Evolutionary conservation across 169 alveolate species (phyloP), one percentile per base, ranked within the genome.

Genomic region (Cryptosporidium viatorum): DNA sequence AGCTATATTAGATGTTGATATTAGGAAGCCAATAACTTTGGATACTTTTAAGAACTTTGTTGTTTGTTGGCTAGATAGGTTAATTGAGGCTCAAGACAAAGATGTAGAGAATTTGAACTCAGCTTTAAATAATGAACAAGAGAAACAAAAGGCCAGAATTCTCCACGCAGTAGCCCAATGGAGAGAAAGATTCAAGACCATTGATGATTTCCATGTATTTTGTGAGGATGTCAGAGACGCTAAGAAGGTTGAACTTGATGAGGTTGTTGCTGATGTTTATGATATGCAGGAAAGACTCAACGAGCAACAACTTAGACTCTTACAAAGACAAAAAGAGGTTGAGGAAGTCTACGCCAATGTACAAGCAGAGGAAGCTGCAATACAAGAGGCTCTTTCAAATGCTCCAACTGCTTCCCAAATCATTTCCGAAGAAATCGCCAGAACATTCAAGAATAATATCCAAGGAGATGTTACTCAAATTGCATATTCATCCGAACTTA

Each of bases 281-380:
- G 89, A 80, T 8, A 80, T 80, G 89, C 89, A 80, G 29, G 89
- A 80, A 31, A 80, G 65, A 62, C 75, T 80, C 39, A 80, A 80
- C 26, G 89, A 80, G 70, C 89, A 80, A 29, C 89, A 80, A 33
- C 75, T 80, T 29, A 69, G 89, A n/a, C 41, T 80, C 51, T 33
- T 80, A 48, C 89, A 80, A 48, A 59, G 89, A 39, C 89, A 80
- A 65, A 80, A 48, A 43, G 89, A 80, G 14, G 89, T 80, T 35
- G 89, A 80, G 55, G 89, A 80, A n/a, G 75, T 80, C 9, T 80
- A 80, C 41, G 89, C 89, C 29, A 62, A 43, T 21, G 89, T 80
- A 29, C 89, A 80, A 50, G 89, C 89, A n/a, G 89, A 80, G 52
- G 89, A 80, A 29, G 89, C 89, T 26, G 89, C 89, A n/a, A 80